phyloP scores from a whole-genome alignment of 305 asterid species.

The Striga hermonthica region DNA sequence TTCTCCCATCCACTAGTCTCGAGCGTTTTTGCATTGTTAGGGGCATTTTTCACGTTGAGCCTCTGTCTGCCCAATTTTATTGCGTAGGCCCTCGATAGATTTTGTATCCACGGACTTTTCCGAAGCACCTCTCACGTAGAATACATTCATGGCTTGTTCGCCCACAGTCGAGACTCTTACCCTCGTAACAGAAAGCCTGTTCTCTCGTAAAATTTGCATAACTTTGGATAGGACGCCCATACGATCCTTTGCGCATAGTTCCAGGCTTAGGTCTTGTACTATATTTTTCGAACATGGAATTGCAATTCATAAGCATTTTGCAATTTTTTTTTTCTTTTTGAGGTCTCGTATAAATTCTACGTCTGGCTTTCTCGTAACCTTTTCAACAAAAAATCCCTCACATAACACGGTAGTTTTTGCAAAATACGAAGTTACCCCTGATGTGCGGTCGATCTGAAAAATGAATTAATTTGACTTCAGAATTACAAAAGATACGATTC shows the following conservation, averaged over 20 bases:
- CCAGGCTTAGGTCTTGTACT: conserved; percentile 72
- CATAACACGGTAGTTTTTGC: too few relatives aligned
- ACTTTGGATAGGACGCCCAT: conserved; percentile 88
- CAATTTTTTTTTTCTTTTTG: too few relatives aligned
- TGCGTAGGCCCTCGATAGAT: conserved; percentile 61
- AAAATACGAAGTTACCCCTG: too few relatives aligned
- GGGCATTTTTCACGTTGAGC: conserved; percentile 73
- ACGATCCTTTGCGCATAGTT: conserved; percentile 85
- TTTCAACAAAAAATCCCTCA: too few relatives aligned
- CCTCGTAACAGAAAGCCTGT: conserved; percentile 82
- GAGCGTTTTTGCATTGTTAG: conserved; percentile 42
- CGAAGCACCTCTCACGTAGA: conserved; percentile 79
- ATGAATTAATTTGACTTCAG: too few relatives aligned
- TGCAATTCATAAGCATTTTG: too few relatives aligned
- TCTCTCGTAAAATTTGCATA: conserved; percentile 79
- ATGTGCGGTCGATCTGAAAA: too few relatives aligned
- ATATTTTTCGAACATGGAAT: too few relatives aligned
- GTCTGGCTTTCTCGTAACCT: too few relatives aligned
- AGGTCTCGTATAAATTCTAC: too few relatives aligned
- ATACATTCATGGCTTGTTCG: conserved; percentile 69
- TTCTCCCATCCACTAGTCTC: conserved; percentile 68
- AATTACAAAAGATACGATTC: too few relatives aligned
- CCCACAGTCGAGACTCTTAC: conserved; percentile 88
- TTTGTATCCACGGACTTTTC: conserved; percentile 74
- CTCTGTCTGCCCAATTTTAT: conserved; percentile 79